Percentiles rank a stretch among this genome's conserved stretches.
phyloP scores from a whole-genome alignment of 2,329 filamentous ascomycete species.

The Colletotrichum eleusines region DNA sequence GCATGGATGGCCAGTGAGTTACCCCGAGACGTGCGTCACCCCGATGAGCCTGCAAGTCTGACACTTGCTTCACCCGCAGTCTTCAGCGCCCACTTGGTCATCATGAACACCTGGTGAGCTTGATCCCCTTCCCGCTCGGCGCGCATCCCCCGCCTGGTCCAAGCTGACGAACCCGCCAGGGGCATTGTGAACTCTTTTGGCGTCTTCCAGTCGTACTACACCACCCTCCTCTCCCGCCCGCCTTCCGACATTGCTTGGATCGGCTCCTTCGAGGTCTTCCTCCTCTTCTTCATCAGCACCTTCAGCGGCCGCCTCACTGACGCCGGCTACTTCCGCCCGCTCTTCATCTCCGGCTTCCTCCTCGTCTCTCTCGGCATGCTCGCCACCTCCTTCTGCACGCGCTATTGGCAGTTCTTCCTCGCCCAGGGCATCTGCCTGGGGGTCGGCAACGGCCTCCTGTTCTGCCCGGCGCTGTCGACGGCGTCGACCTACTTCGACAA shows the following conservation, averaged over 20 bases:
- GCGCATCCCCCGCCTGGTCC: not conserved
- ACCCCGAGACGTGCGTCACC: not conserved
- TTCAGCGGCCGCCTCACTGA: slow-evolving; percentile 66
- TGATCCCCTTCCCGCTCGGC: too few relatives aligned
- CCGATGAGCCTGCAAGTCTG: not conserved
- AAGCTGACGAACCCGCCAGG: slow-evolving; percentile 46
- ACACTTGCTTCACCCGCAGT: slow-evolving; percentile 46
- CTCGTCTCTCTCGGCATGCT: slow-evolving; percentile 63
- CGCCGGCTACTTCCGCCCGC: slow-evolving; percentile 63
- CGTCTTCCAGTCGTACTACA: slow-evolving; percentile 68
- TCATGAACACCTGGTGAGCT: slow-evolving; percentile 64
- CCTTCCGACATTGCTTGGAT: slow-evolving; percentile 66
- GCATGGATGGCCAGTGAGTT: slow-evolving; percentile 61
- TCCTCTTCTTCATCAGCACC: slow-evolving; percentile 67
- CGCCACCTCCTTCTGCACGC: slow-evolving; percentile 55
- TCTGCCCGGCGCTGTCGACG: slow-evolving; percentile 73
- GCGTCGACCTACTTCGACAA: slow-evolving; percentile 74
- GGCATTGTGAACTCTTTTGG: slow-evolving; percentile 68
- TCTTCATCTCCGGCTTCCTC: slow-evolving; percentile 55
- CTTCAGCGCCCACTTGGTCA: slow-evolving; percentile 57
- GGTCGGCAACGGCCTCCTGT: slow-evolving; percentile 71
- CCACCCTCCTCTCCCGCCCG: slow-evolving; percentile 51
- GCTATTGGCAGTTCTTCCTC: slow-evolving; percentile 68
- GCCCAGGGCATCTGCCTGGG: slow-evolving; percentile 68
- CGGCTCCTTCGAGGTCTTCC: slow-evolving; percentile 65